Evolutionary conservation across 257 asterid species (phyloP).

Genomic region (Penstemon newberryi): DNA sequence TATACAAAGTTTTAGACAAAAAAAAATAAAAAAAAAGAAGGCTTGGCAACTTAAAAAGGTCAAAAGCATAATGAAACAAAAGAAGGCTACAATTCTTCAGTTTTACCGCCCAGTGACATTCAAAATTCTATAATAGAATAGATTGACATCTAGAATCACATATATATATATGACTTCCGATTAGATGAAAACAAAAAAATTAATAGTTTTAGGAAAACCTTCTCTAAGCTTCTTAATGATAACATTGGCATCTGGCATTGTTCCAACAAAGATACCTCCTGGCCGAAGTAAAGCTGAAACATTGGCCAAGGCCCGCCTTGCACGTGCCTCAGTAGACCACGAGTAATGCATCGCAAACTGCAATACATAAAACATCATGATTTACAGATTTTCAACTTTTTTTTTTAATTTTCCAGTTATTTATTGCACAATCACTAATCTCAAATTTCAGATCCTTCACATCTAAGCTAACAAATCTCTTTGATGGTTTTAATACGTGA

Average conservation of each 20-base stretch:
- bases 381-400: conserved; percentile 1
- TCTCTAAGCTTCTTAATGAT: conserved; percentile 82
- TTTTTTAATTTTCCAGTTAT: conserved; percentile 2
- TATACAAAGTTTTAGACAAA: too few species aligned
- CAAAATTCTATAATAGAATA: conserved; percentile 1
- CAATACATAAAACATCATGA: conserved; percentile 26
- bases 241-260: conserved; percentile 99
- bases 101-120: not conserved
- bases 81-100: conserved; percentile 5
- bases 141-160: conserved; percentile 25
- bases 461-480: not conserved
- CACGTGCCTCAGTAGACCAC: conserved; percentile 99
- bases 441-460: conserved; percentile 13
- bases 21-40: not conserved
- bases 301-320: conserved; percentile 89
- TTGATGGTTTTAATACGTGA: not conserved
- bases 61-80: conserved; percentile 2
- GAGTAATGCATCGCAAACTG: conserved; percentile 99
- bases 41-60: conserved; percentile 3
- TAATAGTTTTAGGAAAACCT: conserved; percentile 49
- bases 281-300: conserved; percentile 95
- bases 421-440: conserved; percentile 1
- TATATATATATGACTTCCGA: not conserved
- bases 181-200: conserved; percentile 6
- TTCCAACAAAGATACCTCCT: conserved; percentile 94